Conservation (phyloP, 495 filamentous ascomycete genomes). For the Lasiosphaeria miniovina region DNA sequence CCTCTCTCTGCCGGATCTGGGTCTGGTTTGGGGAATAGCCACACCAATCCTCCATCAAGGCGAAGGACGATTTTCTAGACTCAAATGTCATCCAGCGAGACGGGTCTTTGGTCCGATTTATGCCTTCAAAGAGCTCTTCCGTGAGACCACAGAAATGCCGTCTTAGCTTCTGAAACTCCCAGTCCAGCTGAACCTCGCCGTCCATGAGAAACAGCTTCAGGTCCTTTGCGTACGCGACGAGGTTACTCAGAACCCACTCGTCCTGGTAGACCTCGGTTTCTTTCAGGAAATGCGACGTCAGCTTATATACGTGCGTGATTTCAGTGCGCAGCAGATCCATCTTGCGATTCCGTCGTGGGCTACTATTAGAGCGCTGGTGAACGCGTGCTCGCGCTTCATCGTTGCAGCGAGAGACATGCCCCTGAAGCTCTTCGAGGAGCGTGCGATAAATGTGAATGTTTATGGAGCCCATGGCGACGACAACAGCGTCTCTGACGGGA, state of each 20-base stretch:
- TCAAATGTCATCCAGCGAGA: slow-evolving; percentile 95
- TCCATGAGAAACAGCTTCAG: slow-evolving; percentile 92
- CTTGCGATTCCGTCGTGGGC: slow-evolving; percentile 67
- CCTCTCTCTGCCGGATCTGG: slow-evolving; percentile 78
- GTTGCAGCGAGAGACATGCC: slow-evolving; percentile 73
- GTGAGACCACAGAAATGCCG: slow-evolving; percentile 92
- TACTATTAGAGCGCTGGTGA: slow-evolving; percentile 76
- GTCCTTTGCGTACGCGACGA: slow-evolving; percentile 86
- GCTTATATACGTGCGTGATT: slow-evolving; percentile 90
- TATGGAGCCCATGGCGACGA: slow-evolving; percentile 86
- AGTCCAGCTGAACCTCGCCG: slow-evolving; percentile 89
- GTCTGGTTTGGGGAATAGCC: slow-evolving; percentile 90
- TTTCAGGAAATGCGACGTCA: slow-evolving; percentile 87
- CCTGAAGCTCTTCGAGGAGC: slow-evolving; percentile 83
- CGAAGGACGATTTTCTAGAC: slow-evolving; percentile 86
- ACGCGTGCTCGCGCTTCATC: slow-evolving; percentile 86
- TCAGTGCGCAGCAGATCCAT: slow-evolving; percentile 88
- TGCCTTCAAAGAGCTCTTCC: slow-evolving; percentile 87
- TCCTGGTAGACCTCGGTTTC: slow-evolving; percentile 76
- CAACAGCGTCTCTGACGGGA: slow-evolving; percentile 84
- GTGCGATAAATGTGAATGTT: slow-evolving; percentile 95
- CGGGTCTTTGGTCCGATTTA: slow-evolving; percentile 82
- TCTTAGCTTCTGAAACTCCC: slow-evolving; percentile 89
- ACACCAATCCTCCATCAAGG: slow-evolving; percentile 98
- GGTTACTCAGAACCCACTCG: slow-evolving; percentile 88